Evolutionary conservation across 768 basidiomycete genomes (phyloP).

Genomic region (Hygrocybe punicea): DNA sequence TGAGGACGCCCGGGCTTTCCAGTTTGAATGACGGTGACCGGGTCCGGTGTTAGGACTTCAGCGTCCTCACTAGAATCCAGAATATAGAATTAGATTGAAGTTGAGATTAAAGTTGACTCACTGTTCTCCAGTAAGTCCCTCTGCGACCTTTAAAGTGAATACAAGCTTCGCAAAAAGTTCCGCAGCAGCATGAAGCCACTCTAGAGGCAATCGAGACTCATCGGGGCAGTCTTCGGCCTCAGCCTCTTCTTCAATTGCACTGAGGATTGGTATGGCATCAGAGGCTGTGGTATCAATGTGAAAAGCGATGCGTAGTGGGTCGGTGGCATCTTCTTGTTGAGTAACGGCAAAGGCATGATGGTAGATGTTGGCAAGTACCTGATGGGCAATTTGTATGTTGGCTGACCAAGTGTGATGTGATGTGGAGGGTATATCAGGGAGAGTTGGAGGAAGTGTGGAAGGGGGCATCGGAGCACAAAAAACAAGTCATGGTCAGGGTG

Average conservation of each 20-base stretch:
- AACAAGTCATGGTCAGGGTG: no score
- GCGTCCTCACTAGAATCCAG: background rate
- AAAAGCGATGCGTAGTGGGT: conserved; percentile 2
- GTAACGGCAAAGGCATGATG: background rate
- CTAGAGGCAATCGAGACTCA: background rate
- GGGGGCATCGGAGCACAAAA: no score
- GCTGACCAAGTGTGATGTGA: no score
- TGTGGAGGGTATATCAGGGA: no score
- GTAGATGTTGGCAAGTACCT: background rate
- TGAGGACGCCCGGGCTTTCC: background rate
- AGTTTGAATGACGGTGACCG: background rate
- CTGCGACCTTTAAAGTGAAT: background rate
- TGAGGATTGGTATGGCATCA: background rate
- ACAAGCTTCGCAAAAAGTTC: background rate
- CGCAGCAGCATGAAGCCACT: background rate
- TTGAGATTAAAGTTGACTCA: background rate
- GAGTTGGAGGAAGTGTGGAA: no score
- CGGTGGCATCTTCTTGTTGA: background rate
- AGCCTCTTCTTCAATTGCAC: background rate
- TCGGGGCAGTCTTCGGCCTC: background rate
- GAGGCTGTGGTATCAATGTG: background rate
- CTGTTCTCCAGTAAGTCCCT: background rate
- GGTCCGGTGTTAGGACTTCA: background rate
- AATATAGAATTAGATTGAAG: background rate
- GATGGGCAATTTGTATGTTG: no score